Evolutionary conservation across 129 eudicot species (phyloP), one percentile per base, ranked within the genome.

Genomic region (Lonicera japonica): DNA sequence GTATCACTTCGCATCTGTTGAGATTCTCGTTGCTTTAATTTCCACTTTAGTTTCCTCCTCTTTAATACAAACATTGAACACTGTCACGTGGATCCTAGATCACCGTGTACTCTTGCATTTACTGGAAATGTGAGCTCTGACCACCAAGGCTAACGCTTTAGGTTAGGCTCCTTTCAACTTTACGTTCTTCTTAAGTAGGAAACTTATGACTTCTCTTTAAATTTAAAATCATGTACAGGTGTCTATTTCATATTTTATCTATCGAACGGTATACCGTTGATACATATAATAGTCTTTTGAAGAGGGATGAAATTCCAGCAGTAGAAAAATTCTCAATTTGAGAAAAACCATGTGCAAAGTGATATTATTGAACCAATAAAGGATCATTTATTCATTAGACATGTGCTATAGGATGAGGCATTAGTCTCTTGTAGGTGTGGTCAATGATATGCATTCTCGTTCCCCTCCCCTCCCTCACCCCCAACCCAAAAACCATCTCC

Each of bases 1-100:
- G 98, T 82, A 91, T 58, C 45, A 46, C 11, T 68, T 54, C 50
- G 53, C 20, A 34, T 20, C 10, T 46, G 41, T 56, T 69, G 41
- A 34, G 17, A 36, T 21, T 39, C 40, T 5, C 25, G 15, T 6
- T 12, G 19, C 74, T 21, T n/a, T 65, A 51, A n/a, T 48, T 46
- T 29, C 36, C 36, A 29, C 36, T 29, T 29, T 6, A 29, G 36
- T n/a, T n/a, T n/a, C n/a, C n/a, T 29, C 36, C 36, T 1, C 36
- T 29, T 29, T 6, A 29, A 6, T 29, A 29, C 36, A 29, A 29
- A 29, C 6, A 29, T 29, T 50, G 12, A 41, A 34, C n/a, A 38
- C 15, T 19, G 12, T 21, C 29, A 51, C 64, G 16, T 34, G 41
- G 64, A 34, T 18, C 16, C 47, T 39, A 25, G 5, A 63, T 25